Conservation (phyloP, 768 basidiomycete species). For the Kwoniella shandongensis region DNA sequence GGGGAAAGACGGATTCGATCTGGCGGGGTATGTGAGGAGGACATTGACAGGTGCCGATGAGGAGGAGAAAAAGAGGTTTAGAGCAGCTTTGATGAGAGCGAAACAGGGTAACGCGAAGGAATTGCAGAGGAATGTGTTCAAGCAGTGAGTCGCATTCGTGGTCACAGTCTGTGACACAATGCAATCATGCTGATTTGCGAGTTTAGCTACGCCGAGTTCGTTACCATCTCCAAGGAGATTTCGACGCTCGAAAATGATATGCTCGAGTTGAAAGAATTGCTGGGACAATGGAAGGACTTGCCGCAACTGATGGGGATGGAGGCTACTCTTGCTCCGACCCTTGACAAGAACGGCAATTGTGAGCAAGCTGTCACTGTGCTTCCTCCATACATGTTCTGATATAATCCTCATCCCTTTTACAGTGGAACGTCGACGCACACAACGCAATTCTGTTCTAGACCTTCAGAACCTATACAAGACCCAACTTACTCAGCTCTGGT, state of each 20-base stretch:
- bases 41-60: conserved; percentile 51
- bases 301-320: conserved; percentile 89
- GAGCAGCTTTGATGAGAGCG: conserved; percentile 60
- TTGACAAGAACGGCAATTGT: conserved; percentile 48
- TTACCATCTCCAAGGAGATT: conserved; percentile 95
- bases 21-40: conserved; percentile 65
- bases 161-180: no score
- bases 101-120: conserved; percentile 80
- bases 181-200: no score
- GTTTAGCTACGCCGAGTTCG: conserved; percentile 89
- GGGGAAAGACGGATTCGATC: conserved; percentile 77
- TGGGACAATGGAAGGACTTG: conserved; percentile 95
- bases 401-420: not conserved
- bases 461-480: conserved; percentile 89
- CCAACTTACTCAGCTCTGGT: conserved; percentile 87
- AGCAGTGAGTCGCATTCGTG: conserved; percentile 69
- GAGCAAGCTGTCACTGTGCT: conserved; percentile 4
- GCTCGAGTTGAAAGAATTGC: conserved; percentile 89
- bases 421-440: conserved; percentile 62
- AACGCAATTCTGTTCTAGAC: conserved; percentile 92
- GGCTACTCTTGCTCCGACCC: conserved; percentile 56
- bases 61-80: conserved; percentile 53
- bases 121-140: conserved; percentile 88
- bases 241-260: conserved; percentile 94
- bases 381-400: not conserved